Conservation (phyloP, 2,329 filamentous ascomycete species). For the Dothistroma septosporum region DNA sequence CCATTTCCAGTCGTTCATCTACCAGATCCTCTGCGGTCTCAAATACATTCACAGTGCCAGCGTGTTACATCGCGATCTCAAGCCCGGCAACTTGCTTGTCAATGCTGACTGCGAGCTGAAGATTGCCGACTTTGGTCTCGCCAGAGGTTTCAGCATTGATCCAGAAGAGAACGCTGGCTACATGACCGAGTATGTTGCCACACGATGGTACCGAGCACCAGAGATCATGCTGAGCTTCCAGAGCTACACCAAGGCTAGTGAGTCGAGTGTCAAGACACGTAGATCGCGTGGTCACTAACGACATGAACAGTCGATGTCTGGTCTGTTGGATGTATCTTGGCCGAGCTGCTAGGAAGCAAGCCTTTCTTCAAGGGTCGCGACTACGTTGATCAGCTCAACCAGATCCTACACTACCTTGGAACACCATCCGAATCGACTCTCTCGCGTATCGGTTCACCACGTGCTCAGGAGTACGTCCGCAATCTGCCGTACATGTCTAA, state of each 20-base stretch:
- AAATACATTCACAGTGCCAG: slow-evolving; percentile 99
- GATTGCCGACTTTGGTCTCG: slow-evolving; percentile 97
- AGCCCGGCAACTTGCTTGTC: slow-evolving; percentile 93
- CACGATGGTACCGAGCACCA: slow-evolving; percentile 95
- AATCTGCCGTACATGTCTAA: slow-evolving; percentile 62
- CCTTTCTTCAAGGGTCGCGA: slow-evolving; percentile 99
- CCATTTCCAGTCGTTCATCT: slow-evolving; percentile 99
- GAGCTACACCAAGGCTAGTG: slow-evolving; percentile 99
- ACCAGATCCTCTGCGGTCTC: slow-evolving; percentile 96
- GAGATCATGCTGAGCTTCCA: slow-evolving; percentile 99
- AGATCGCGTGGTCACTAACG: slow-evolving; percentile 10
- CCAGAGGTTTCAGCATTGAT: slow-evolving; percentile 92
- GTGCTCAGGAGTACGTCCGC: slow-evolving; percentile 96
- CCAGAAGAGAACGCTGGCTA: slow-evolving; percentile 98
- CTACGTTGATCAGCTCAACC: slow-evolving; percentile 98
- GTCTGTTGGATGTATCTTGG: slow-evolving; percentile 97
- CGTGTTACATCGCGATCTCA: slow-evolving; percentile 92
- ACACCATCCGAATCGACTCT: slow-evolving; percentile 95
- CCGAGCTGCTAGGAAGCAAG: slow-evolving; percentile 88
- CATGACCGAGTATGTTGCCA: slow-evolving; percentile 99
- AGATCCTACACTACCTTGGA: slow-evolving; percentile 96
- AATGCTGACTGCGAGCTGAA: slow-evolving; percentile 99
- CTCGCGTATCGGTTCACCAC: slow-evolving; percentile 85
- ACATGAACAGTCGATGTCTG: slow-evolving; percentile 78
- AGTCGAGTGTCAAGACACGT: slow-evolving; percentile 41